A percentile compares a stretch with the other conserved stretches of the same genome.
Conservation (phyloP, 768 basidiomycete species). For the Tulasnella sp. region DNA sequence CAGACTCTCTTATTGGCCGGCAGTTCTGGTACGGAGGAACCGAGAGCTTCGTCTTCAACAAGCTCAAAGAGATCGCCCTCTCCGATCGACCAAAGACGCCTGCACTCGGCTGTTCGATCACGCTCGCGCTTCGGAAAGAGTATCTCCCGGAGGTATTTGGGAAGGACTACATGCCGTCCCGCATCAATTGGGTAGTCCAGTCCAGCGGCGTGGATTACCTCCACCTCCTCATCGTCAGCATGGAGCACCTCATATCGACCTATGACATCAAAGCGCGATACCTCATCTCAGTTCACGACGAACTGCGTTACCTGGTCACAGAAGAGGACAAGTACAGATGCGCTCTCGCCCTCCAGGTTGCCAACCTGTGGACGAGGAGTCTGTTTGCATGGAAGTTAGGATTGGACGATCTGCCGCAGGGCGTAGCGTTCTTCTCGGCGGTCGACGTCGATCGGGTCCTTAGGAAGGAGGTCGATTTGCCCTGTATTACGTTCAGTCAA, state of each 20-base stretch:
- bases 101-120: conserved; percentile 87
- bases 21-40: conserved; percentile 97
- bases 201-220: conserved; percentile 98
- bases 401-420: conserved; percentile 91
- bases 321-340: conserved; percentile 87
- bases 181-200: conserved; percentile 99
- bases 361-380: conserved; percentile 89
- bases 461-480: conserved; percentile 93
- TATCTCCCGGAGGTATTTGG: conserved; percentile 74
- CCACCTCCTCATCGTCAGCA: conserved; percentile 88
- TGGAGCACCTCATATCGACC: conserved; percentile 72
- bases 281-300: conserved; percentile 94
- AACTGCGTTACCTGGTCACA: conserved; percentile 83
- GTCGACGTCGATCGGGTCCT: conserved; percentile 87
- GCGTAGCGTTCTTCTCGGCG: conserved; percentile 94
- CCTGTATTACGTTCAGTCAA: conserved; percentile 90
- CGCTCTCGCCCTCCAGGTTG: conserved; percentile 85
- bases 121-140: conserved; percentile 82
- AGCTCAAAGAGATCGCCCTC: conserved; percentile 86
- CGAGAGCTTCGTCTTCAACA: conserved; percentile 96
- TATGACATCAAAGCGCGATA: conserved; percentile 86
- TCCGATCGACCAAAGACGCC: conserved; percentile 83
- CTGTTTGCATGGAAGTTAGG: conserved; percentile 87
- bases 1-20: conserved; percentile 41
- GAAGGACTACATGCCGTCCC: conserved; percentile 83